Conservation (phyloP, 2,329 filamentous ascomycete species). For the Ceratocystiopsis minuta region DNA sequence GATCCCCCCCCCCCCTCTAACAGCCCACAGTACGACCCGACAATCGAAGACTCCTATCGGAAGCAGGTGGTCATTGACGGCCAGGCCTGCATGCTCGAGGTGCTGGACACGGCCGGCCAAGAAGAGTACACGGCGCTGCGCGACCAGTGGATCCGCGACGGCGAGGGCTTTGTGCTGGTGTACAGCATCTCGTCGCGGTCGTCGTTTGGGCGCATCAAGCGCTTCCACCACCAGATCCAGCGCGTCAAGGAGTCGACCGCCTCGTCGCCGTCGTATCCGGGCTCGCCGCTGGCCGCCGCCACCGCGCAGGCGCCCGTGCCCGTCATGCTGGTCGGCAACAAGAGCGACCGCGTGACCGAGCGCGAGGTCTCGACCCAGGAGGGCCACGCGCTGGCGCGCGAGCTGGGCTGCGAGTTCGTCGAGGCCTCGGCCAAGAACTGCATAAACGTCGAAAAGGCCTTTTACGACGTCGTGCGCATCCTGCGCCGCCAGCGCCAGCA, state of each 20-base stretch:
- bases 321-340: conserved; percentile 97
- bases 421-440: conserved; percentile 96
- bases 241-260: conserved; percentile 84
- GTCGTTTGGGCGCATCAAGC: conserved; percentile 85
- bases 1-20: too few species aligned
- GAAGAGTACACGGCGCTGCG: conserved; percentile 95
- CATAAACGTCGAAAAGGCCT: conserved; percentile 95
- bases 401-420: conserved; percentile 89
- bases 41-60: conserved; percentile 74
- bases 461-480: conserved; percentile 91
- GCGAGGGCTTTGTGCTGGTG: conserved; percentile 91
- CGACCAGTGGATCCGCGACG: conserved; percentile 96
- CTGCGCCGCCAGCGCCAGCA: conserved; percentile 41
- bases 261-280: conserved; percentile 58
- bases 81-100: conserved; percentile 93
- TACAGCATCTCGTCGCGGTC: conserved; percentile 97
- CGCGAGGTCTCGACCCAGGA: conserved; percentile 94
- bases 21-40: conserved; percentile 55
- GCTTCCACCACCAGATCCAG: conserved; percentile 93
- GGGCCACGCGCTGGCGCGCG: conserved; percentile 75
- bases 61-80: conserved; percentile 87
- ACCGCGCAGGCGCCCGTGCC: conserved; percentile 54
- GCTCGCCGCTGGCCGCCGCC: conserved; percentile 48
- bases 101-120: conserved; percentile 91
- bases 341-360: conserved; percentile 91